These are phyloP conservation scores for Moringa oleifera DNA, from an alignment of 345 rosid species.

Conservation along the genomic window DNA sequence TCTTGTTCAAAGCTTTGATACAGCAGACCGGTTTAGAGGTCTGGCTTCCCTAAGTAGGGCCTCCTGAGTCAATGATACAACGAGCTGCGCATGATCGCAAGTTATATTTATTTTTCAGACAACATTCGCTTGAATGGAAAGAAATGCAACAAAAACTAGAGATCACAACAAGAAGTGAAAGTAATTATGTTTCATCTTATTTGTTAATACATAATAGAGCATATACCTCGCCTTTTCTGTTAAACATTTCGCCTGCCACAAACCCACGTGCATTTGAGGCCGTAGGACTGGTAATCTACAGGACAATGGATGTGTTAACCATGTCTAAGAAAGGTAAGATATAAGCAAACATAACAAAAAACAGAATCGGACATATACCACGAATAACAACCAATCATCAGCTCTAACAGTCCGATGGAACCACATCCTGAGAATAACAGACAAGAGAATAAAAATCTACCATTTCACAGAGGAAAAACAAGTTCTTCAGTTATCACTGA, in stretches of 20 bases:
- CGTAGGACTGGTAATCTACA: slow-evolving; percentile 61
- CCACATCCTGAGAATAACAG: slow-evolving; percentile 60
- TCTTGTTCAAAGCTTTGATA: slow-evolving; percentile 61
- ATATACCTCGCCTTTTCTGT: slow-evolving; percentile 74
- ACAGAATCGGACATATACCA: slow-evolving; percentile 34
- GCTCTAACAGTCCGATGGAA: slow-evolving; percentile 82
- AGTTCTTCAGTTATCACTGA: neutral
- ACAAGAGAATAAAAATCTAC: neutral
- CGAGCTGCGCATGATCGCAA: slow-evolving; percentile 46
- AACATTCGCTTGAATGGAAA: neutral
- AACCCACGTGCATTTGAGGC: slow-evolving; percentile 68
- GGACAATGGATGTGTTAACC: neutral
- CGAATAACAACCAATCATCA: slow-evolving; percentile 90
- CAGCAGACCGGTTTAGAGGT: slow-evolving; percentile 25
- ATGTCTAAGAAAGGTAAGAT: neutral
- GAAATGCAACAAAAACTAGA: neutral
- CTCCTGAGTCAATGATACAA: slow-evolving; percentile 73
- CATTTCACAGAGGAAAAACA: slow-evolving; percentile 5
- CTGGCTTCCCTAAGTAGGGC: slow-evolving; percentile 57
- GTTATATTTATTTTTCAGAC: neutral
- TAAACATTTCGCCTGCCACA: slow-evolving; percentile 72
- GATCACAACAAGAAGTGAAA: neutral
- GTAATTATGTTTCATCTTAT: neutral
- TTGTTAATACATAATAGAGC: neutral
- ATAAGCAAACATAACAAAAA: slow-evolving; percentile 1